Percentiles rank a stretch among this genome's conserved stretches.
phyloP scores from a whole-genome alignment of 345 rosid genomes.

The Mangifera indica region DNA sequence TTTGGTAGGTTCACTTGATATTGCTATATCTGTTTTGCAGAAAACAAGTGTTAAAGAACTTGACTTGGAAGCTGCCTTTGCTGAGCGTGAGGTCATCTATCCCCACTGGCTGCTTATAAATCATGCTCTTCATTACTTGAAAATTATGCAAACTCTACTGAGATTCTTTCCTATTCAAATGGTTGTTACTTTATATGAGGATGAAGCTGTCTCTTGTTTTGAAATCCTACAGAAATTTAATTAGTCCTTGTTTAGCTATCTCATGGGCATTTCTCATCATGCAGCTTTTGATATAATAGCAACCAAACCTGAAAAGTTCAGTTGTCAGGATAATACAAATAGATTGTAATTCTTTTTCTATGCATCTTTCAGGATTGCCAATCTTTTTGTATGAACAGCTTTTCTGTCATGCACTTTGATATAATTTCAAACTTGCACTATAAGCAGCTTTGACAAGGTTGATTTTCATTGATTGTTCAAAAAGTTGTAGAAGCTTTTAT shows the following conservation, averaged over 20 bases:
- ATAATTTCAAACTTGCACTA: neutral
- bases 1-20: conserved; percentile 20
- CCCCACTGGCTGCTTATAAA: conserved; percentile 4
- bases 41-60: conserved; percentile 92
- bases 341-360: neutral
- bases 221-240: neutral
- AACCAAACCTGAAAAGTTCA: neutral
- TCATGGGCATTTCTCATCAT: neutral
- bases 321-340: conserved; percentile 1
- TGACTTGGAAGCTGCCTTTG: conserved; percentile 85
- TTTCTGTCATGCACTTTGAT: neutral
- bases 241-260: neutral
- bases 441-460: neutral
- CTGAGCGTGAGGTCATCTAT: conserved; percentile 69
- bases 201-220: neutral
- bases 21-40: conserved; percentile 38
- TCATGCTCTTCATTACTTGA: neutral
- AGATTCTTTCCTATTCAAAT: conserved; percentile 2
- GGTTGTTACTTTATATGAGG: neutral
- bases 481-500: neutral
- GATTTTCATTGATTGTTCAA: neutral
- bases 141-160: neutral
- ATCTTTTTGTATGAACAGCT: neutral
- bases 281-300: neutral
- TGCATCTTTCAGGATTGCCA: neutral